These are phyloP conservation scores for Pharnaceum exiguum DNA, from an alignment of 148 eudicot species.

Conservation along the genomic window DNA sequence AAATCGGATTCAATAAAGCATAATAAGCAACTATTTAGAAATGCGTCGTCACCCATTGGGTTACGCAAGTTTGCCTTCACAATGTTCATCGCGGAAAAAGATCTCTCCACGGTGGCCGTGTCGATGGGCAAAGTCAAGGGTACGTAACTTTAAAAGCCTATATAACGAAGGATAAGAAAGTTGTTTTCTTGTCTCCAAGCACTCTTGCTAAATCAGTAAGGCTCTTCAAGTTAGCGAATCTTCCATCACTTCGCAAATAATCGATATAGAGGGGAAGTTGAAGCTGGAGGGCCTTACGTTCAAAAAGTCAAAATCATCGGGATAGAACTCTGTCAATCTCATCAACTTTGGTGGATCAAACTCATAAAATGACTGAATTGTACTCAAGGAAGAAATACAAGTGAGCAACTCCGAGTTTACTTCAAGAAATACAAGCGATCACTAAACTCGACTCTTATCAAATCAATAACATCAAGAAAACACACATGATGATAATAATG, in stretches of 20 bases:
- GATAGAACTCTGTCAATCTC: neutral
- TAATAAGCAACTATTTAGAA: neutral
- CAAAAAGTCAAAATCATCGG: too few species aligned
- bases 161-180: neutral
- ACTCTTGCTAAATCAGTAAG: too few species aligned
- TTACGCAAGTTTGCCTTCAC: neutral
- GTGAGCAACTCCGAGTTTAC: neutral
- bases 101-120: neutral
- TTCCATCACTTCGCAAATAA: too few species aligned
- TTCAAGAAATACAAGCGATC: neutral
- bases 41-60: neutral
- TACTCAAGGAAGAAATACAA: neutral
- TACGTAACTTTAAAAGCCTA: neutral
- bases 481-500: neutral
- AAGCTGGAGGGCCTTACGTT: too few species aligned
- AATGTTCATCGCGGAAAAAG: neutral
- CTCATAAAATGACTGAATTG: neutral
- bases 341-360: neutral
- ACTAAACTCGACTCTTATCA: neutral
- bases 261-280: too few species aligned
- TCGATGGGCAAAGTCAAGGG: neutral
- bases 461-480: neutral
- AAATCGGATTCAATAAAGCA: neutral
- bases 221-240: too few species aligned
- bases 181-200: neutral